phyloP scores from a whole-genome alignment of 768 basidiomycete genomes.

The Leccinum uliginosum region DNA sequence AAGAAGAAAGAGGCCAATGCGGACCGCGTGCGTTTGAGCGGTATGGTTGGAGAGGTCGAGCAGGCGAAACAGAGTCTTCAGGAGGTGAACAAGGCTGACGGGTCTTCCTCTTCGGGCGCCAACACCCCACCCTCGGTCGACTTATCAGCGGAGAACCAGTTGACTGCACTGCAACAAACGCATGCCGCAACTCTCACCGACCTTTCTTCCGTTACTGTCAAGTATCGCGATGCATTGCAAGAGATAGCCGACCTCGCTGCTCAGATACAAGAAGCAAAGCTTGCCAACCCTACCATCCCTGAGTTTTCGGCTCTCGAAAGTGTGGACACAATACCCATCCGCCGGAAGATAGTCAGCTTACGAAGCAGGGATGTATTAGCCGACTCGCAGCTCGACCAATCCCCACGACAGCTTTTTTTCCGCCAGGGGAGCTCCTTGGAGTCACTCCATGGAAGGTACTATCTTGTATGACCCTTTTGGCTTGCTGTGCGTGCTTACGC shows the following conservation, averaged over 20 bases:
- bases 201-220: conserved; percentile 68
- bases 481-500: conserved; percentile 5
- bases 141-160: conserved; percentile 51
- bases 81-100: conserved; percentile 30
- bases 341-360: conserved; percentile 51
- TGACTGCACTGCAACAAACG: conserved; percentile 73
- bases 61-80: conserved; percentile 67
- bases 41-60: conserved; percentile 66
- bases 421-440: conserved; percentile 83
- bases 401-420: conserved; percentile 76
- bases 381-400: conserved; percentile 47
- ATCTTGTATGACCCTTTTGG: conserved; percentile 8
- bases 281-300: conserved; percentile 45
- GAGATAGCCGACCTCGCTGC: conserved; percentile 91
- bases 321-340: conserved; percentile 41
- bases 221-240: conserved; percentile 84
- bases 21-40: conserved; percentile 61
- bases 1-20: conserved; percentile 65
- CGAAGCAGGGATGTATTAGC: conserved; percentile 43
- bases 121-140: conserved; percentile 33
- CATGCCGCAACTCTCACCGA: conserved; percentile 78
- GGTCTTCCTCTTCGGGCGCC: conserved; percentile 28
- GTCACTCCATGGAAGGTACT: conserved; percentile 81
- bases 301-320: conserved; percentile 41
- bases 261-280: conserved; percentile 85